Evolutionary conservation across 441 rosid species (phyloP).

Genomic region (Cnidoscolus chayamansa): DNA sequence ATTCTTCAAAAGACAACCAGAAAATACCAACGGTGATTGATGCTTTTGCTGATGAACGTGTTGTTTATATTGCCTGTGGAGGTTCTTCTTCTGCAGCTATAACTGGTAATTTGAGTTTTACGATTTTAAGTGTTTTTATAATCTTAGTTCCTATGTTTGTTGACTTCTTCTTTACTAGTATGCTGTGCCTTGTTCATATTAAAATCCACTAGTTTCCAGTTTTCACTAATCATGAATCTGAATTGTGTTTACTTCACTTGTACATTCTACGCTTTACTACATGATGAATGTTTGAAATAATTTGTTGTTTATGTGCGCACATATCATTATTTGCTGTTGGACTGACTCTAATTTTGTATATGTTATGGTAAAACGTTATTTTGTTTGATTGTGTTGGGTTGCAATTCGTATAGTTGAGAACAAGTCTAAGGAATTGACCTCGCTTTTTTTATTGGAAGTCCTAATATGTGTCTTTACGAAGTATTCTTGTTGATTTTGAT

Average conservation of each 20-base stretch:
- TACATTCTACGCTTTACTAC: neutral
- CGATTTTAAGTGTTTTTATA: neutral
- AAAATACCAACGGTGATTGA: constrained; percentile 53
- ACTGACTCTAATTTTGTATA: neutral
- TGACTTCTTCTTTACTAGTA: neutral
- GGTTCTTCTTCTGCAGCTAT: constrained; percentile 86
- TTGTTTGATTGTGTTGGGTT: neutral
- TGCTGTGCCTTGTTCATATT: neutral
- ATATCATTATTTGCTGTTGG: neutral
- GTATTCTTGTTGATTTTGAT: constrained; percentile 12
- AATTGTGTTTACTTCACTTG: neutral
- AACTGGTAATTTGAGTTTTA: constrained; percentile 45
- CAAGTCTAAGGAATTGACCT: neutral
- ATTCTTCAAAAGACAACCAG: constrained; percentile 52
- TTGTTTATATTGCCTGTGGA: constrained; percentile 65
- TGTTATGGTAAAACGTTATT: neutral
- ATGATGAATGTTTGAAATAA: neutral
- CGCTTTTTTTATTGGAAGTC: neutral
- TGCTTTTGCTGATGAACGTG: constrained; percentile 56
- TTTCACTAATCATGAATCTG: neutral
- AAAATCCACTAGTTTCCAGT: too few species aligned
- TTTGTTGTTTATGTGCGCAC: neutral
- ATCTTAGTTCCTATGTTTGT: neutral
- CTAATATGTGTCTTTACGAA: neutral
- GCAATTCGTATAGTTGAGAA: neutral